Percentiles rank a stretch among this genome's conserved stretches.
Evolutionary conservation across 163 green algal species (phyloP).

Genomic region (Chlorella variabilis): DNA sequence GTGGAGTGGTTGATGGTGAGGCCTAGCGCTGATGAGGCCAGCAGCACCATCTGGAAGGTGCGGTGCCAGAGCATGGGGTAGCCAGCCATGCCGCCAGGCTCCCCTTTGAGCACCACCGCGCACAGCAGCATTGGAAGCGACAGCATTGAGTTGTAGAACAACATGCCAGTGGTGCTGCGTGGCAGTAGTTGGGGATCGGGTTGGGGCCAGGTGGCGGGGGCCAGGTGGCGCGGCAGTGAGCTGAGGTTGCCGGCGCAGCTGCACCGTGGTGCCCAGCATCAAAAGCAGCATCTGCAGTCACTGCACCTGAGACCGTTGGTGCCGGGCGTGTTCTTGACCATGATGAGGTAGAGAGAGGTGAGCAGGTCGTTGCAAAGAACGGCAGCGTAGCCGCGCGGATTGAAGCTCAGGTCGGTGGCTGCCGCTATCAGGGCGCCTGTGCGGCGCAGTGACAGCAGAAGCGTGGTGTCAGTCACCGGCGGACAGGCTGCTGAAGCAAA

Average conservation of each 20-base stretch:
- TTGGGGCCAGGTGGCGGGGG: neutral
- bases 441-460: neutral
- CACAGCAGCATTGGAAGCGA: constrained; percentile 63
- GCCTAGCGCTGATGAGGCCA: constrained; percentile 59
- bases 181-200: neutral
- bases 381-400: constrained; percentile 62
- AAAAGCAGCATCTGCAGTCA: neutral
- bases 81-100: constrained; percentile 30
- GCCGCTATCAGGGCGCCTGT: constrained; percentile 71
- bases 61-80: constrained; percentile 48
- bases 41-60: constrained; percentile 53
- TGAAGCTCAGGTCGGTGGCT: constrained; percentile 74
- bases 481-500: too few species aligned
- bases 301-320: constrained; percentile 51
- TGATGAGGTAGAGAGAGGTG: constrained; percentile 75
- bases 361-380: constrained; percentile 75
- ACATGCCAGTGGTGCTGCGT: constrained; percentile 50
- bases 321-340: constrained; percentile 74
- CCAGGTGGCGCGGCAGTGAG: neutral
- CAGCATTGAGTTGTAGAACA: constrained; percentile 80
- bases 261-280: too few species aligned
- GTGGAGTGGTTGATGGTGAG: constrained; percentile 79
- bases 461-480: too few species aligned
- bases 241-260: too few species aligned
- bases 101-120: constrained; percentile 45